These are phyloP conservation scores for Pestalotiopsis sp. DNA, from an alignment of 2,329 filamentous ascomycete species.

Conservation along the genomic window DNA sequence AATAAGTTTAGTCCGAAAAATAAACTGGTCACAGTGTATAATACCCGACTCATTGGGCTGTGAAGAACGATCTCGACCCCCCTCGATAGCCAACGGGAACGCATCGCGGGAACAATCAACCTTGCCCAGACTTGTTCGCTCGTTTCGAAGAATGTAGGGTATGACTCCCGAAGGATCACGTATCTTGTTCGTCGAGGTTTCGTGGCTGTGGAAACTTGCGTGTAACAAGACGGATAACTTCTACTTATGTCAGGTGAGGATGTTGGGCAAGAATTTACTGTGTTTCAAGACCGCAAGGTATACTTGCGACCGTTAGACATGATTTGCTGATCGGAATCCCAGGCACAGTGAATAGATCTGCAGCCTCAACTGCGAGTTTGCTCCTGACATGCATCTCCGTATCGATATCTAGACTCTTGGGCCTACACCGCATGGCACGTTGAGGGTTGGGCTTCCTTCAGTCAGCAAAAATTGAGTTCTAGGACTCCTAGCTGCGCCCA, in stretches of 20 bases:
- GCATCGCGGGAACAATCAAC: not conserved
- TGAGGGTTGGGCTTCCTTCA: conserved; percentile 1
- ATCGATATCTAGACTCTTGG: not conserved
- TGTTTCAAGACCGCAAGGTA: conserved; percentile 9
- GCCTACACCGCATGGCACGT: conserved; percentile 1
- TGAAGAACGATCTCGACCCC: not conserved
- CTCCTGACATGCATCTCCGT: not conserved
- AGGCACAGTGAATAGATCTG: not conserved
- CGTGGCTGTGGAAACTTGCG: not conserved
- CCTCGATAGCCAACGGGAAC: not conserved
- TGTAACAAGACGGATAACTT: not conserved
- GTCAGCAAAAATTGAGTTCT: not conserved
- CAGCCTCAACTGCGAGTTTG: not conserved
- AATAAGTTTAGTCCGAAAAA: not conserved
- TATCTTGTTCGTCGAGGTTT: not conserved
- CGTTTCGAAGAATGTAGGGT: not conserved
- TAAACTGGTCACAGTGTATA: not conserved
- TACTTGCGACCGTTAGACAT: not conserved
- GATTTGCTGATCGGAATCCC: not conserved
- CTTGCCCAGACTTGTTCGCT: not conserved
- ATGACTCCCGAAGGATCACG: not conserved
- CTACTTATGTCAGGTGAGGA: not conserved
- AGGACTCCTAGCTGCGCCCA: not conserved
- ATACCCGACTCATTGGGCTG: not conserved
- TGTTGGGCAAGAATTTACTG: conserved; percentile 7